Conservation (phyloP, 2,329 filamentous ascomycete species). For the Talaromyces sp. region DNA sequence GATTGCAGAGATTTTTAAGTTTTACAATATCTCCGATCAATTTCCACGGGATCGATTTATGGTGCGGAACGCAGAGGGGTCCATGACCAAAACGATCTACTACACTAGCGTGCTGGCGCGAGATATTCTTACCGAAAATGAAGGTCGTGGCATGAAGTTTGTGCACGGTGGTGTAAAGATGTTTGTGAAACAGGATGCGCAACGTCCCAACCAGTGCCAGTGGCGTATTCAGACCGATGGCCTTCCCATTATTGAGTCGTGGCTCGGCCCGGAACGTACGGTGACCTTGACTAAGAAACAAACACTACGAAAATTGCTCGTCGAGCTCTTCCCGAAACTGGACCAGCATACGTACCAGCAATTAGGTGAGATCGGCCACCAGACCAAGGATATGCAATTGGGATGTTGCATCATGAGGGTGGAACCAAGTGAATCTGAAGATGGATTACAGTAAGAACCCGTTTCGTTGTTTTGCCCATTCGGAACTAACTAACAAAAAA, state of each 20-base stretch:
- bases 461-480: background rate
- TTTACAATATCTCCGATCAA: constrained; percentile 77
- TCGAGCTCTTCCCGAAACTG: constrained; percentile 96
- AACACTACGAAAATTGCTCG: constrained; percentile 75
- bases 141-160: constrained; percentile 88
- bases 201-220: constrained; percentile 76
- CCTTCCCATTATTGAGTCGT: constrained; percentile 83
- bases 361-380: constrained; percentile 82
- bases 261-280: constrained; percentile 74
- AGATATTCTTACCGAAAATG: constrained; percentile 80
- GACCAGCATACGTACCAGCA: constrained; percentile 67
- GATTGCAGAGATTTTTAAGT: constrained; percentile 70
- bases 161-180: constrained; percentile 97
- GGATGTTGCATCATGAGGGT: constrained; percentile 88
- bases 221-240: constrained; percentile 97
- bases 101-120: constrained; percentile 83
- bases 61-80: constrained; percentile 86
- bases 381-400: constrained; percentile 73
- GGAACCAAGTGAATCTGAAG: constrained; percentile 63
- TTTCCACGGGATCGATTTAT: constrained; percentile 92
- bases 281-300: constrained; percentile 71
- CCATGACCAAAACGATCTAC: constrained; percentile 92
- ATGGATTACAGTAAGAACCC: constrained; percentile 50
- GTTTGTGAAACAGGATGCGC: constrained; percentile 97
- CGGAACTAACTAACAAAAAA: constrained; percentile 17